phyloP scores from a whole-genome alignment of 2,329 filamentous ascomycete genomes.

The Colletotrichum tamarilloi region DNA sequence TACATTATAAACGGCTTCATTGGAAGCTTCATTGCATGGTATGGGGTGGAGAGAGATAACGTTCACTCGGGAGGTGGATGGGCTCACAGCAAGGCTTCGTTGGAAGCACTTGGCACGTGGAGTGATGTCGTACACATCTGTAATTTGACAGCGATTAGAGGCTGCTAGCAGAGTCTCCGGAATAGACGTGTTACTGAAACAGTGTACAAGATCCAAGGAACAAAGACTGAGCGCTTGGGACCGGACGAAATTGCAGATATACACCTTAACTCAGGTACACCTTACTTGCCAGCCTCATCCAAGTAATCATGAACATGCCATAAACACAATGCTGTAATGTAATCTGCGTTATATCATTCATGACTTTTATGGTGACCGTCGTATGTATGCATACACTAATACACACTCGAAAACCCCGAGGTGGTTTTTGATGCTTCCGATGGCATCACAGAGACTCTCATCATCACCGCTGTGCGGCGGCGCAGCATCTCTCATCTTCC shows the following conservation, averaged over 20 bases:
- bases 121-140: slow-evolving; percentile 1
- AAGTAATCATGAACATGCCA: neutral
- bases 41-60: neutral
- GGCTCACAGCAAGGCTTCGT: neutral
- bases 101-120: neutral
- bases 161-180: neutral
- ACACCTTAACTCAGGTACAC: neutral
- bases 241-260: too few relatives aligned
- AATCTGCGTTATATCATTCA: slow-evolving; percentile 35
- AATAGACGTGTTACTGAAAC: too few relatives aligned
- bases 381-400: slow-evolving; percentile 32
- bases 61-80: neutral
- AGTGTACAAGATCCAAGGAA: neutral
- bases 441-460: slow-evolving; percentile 26
- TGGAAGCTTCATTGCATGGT: neutral
- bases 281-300: neutral
- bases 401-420: slow-evolving; percentile 35
- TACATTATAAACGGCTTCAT: neutral
- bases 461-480: slow-evolving; percentile 7
- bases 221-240: too few relatives aligned
- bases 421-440: slow-evolving; percentile 20
- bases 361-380: slow-evolving; percentile 34
- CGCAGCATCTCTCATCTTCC: slow-evolving; percentile 9
- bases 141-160: neutral
- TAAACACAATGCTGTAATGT: neutral